Percentiles rank a stretch among this genome's conserved stretches.
phyloP scores from a whole-genome alignment of 441 rosid genomes.

The Erodium texanum region DNA sequence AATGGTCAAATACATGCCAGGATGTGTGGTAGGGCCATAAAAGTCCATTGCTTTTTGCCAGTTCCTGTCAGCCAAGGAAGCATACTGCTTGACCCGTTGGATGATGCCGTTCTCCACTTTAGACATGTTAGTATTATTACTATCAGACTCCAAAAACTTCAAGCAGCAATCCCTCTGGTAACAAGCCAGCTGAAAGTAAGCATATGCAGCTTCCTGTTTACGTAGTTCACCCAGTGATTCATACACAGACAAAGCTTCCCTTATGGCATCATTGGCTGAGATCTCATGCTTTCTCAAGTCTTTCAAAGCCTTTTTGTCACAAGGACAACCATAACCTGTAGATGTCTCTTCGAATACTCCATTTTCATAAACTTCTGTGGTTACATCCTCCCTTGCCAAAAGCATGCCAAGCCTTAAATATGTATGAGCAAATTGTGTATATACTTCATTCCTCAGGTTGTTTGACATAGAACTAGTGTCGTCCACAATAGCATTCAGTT shows the following conservation, averaged over 20 bases:
- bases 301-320: conserved; percentile 29
- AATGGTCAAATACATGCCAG: conserved; percentile 64
- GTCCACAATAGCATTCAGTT: conserved; percentile 36
- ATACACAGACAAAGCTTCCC: conserved; percentile 71
- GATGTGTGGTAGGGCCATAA: conserved; percentile 60
- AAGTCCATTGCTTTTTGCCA: conserved; percentile 78
- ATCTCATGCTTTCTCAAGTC: conserved; percentile 52
- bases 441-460: conserved; percentile 55
- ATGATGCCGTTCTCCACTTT: conserved; percentile 41
- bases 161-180: conserved; percentile 75
- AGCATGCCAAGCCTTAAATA: conserved; percentile 86
- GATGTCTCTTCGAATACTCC: conserved; percentile 30
- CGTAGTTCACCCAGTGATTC: conserved; percentile 74
- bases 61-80: conserved; percentile 76
- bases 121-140: conserved; percentile 27
- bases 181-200: conserved; percentile 78
- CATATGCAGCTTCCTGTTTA: conserved; percentile 83
- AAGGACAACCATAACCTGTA: conserved; percentile 14
- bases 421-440: conserved; percentile 77
- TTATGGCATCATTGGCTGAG: conserved; percentile 82
- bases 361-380: conserved; percentile 48
- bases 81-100: conserved; percentile 74
- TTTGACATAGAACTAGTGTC: conserved; percentile 31
- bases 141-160: conserved; percentile 47
- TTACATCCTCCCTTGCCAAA: conserved; percentile 58